These are phyloP conservation scores for Gaillardinia entomophila DNA, from an alignment of 805 yeast species.

Conservation along the genomic window DNA sequence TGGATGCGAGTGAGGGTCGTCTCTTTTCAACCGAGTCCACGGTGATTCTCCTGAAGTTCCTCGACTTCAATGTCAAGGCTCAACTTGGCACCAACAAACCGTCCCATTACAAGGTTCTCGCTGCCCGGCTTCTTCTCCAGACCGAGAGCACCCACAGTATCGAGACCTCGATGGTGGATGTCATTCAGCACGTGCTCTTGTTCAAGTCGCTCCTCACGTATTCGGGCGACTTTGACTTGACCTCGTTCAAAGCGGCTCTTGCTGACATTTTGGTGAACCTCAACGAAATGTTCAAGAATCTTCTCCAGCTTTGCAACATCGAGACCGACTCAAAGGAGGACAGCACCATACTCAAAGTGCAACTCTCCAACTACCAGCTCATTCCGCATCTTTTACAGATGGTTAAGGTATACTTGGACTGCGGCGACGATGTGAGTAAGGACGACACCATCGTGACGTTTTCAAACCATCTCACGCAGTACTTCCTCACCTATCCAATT, in stretches of 20 bases:
- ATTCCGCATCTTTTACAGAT: constrained; percentile 27
- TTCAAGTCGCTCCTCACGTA: constrained; percentile 8
- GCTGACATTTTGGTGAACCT: constrained; percentile 7
- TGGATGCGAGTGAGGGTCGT: not conserved
- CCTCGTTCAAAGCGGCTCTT: not conserved
- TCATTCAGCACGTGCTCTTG: constrained; percentile 5
- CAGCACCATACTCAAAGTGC: constrained; percentile 11
- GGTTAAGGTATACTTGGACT: constrained; percentile 19
- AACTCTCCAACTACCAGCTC: constrained; percentile 23
- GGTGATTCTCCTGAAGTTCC: not conserved
- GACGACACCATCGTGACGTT: constrained; percentile 6
- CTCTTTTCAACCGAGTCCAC: not conserved
- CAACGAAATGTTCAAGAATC: constrained; percentile 1
- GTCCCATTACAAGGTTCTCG: not conserved
- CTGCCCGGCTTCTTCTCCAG: not conserved
- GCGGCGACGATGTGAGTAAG: constrained; percentile 1
- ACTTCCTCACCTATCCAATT: constrained; percentile 22
- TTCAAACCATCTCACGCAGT: constrained; percentile 16
- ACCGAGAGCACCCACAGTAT: not conserved
- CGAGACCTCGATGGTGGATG: not conserved
- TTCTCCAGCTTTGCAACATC: constrained; percentile 1
- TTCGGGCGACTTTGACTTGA: constrained; percentile 1
- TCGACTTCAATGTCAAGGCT: not conserved
- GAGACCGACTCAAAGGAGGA: not conserved
- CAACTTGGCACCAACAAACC: not conserved